Percentiles rank a stretch among this genome's conserved stretches.
These are phyloP conservation scores for Salvia sclarea DNA, from an alignment of 305 asterid species.

Conservation along the genomic window DNA sequence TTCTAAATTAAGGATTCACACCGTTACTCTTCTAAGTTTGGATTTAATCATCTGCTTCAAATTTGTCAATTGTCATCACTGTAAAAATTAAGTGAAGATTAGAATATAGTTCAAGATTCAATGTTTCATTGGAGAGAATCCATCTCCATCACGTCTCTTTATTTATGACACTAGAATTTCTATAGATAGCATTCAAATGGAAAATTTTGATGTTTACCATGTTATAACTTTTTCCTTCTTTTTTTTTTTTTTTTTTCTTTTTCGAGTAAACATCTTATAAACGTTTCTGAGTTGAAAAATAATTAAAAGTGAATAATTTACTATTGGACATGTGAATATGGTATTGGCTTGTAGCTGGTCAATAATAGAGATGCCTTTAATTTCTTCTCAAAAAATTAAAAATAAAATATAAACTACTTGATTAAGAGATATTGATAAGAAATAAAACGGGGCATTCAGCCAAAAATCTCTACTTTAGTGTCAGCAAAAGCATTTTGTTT, in stretches of 20 bases:
- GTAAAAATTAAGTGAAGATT: background rate
- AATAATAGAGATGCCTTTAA: conserved; percentile 27
- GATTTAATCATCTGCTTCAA: background rate
- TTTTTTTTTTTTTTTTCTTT: too few relatives aligned
- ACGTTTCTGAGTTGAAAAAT: background rate
- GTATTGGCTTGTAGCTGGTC: conserved; percentile 3
- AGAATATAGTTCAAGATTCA: background rate
- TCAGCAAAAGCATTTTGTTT: background rate
- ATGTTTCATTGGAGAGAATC: too few relatives aligned
- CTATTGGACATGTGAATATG: conserved; percentile 29
- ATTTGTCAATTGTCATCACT: background rate
- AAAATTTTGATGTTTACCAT: background rate
- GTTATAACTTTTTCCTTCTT: background rate
- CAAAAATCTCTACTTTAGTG: background rate
- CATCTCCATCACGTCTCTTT: background rate
- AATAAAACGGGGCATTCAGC: background rate
- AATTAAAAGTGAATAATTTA: background rate
- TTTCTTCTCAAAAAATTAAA: background rate
- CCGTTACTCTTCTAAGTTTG: background rate
- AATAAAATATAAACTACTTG: background rate
- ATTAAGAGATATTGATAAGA: conserved; percentile 3
- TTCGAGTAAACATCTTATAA: background rate
- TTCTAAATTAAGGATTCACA: background rate
- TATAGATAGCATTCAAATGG: background rate
- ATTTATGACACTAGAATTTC: background rate